A percentile compares a stretch with the other conserved stretches of the same genome.
Evolutionary conservation across 306 rosid species (phyloP).

Genomic region (Acacia crassicarpa): DNA sequence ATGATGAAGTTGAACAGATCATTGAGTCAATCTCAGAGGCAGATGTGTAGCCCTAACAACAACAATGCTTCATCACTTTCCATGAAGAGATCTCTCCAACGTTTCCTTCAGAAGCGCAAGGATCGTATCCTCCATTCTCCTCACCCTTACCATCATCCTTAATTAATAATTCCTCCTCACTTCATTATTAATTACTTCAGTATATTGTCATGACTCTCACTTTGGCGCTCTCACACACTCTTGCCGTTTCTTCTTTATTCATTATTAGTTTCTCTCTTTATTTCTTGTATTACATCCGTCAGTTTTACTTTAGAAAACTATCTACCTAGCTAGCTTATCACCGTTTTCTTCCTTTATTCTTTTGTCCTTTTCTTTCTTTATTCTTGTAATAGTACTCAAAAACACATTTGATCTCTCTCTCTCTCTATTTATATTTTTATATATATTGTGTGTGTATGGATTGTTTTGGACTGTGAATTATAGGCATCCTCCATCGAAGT

Average conservation of each 20-base stretch:
- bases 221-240: too few relatives aligned
- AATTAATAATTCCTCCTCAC: too few relatives aligned
- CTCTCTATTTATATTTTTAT: too few relatives aligned
- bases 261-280: neutral
- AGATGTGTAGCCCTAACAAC: constrained; percentile 21
- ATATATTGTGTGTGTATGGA: too few relatives aligned
- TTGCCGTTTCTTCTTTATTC: neutral
- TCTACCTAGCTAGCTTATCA: neutral
- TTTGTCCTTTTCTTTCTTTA: neutral
- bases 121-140: constrained; percentile 50
- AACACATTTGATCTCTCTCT: neutral
- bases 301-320: too few relatives aligned
- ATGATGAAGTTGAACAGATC: constrained; percentile 9
- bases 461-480: too few relatives aligned
- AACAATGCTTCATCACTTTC: constrained; percentile 29
- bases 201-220: too few relatives aligned
- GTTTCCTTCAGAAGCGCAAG: constrained; percentile 73
- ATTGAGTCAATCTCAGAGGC: neutral
- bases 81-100: constrained; percentile 73
- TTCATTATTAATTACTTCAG: too few relatives aligned
- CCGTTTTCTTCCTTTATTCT: neutral
- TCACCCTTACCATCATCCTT: constrained; percentile 50
- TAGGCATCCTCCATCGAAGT: too few relatives aligned
- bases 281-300: too few relatives aligned
- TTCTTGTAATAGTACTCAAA: neutral